Conservation (phyloP, 2,329 filamentous ascomycete species). For the Beauveria asiatica region DNA sequence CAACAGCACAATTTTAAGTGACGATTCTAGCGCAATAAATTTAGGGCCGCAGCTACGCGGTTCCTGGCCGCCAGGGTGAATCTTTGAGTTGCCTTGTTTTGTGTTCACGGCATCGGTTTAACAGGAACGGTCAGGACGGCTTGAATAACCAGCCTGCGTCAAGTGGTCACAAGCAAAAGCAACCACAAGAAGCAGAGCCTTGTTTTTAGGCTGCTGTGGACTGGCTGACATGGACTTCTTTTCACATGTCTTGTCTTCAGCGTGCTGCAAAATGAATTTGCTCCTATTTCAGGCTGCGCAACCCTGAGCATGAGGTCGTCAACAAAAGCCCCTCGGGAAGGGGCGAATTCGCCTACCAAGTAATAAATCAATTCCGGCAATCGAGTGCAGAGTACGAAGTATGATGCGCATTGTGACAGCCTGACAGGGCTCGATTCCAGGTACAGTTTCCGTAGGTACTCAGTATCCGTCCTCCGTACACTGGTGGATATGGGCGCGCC, state of each 20-base stretch:
- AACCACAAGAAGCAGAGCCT: too few species aligned
- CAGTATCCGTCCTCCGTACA: too few species aligned
- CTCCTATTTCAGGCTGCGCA: neutral
- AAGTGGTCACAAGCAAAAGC: neutral
- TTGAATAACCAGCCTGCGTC: neutral
- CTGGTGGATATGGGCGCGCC: too few species aligned
- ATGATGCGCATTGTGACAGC: conserved; percentile 1
- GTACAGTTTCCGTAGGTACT: neutral
- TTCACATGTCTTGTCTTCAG: neutral
- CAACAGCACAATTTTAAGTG: neutral
- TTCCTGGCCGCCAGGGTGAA: neutral
- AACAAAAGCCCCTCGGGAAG: neutral
- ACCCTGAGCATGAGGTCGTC: neutral
- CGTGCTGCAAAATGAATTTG: neutral
- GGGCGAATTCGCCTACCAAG: too few species aligned
- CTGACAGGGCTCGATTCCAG: neutral
- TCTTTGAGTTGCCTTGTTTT: neutral
- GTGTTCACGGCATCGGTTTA: neutral
- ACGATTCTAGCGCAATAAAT: neutral
- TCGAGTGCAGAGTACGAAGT: neutral
- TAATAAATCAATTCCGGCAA: neutral
- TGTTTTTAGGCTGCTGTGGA: too few species aligned
- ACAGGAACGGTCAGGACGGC: neutral
- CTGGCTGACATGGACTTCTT: neutral
- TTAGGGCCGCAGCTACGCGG: neutral